Conservation (phyloP, 73 alveolate species). For the Strombidium stylifer region DNA sequence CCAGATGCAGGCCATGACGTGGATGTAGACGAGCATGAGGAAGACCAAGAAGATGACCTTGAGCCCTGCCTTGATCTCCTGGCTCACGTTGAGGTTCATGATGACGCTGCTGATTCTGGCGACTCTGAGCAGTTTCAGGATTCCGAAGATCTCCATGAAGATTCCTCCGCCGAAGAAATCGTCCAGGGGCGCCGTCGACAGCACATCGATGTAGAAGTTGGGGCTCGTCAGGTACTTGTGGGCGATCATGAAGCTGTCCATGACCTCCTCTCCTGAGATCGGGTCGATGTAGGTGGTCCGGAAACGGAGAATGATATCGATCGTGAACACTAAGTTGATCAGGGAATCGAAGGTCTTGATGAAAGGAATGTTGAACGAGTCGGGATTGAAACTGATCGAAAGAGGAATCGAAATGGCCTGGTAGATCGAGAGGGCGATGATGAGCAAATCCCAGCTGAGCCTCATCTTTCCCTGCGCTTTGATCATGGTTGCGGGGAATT, state of each 20-base stretch:
- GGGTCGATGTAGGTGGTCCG: conserved; percentile 46
- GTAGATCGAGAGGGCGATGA: conserved; percentile 44
- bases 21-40: conserved; percentile 42
- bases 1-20: conserved; percentile 52
- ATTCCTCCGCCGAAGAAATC: neutral
- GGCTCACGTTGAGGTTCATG: conserved; percentile 35
- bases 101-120: conserved; percentile 42
- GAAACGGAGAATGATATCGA: conserved; percentile 63
- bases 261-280: conserved; percentile 44
- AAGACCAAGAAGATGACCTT: conserved; percentile 39
- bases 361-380: neutral
- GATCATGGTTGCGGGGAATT: conserved; percentile 13
- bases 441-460: conserved; percentile 54
- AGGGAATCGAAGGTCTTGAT: conserved; percentile 30
- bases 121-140: conserved; percentile 56
- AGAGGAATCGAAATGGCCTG: conserved; percentile 57
- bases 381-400: conserved; percentile 47
- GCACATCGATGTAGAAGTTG: conserved; percentile 46
- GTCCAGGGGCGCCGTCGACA: conserved; percentile 58
- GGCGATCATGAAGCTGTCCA: conserved; percentile 31
- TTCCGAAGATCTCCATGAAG: conserved; percentile 35
- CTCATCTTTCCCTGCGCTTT: conserved; percentile 1
- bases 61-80: conserved; percentile 27
- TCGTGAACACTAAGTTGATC: conserved; percentile 29
- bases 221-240: conserved; percentile 26